A percentile compares a stretch with the other conserved stretches of the same genome.
Evolutionary conservation across 805 yeast genomes (phyloP).

Genomic region (Saccharomycopsis synnaedendra): DNA sequence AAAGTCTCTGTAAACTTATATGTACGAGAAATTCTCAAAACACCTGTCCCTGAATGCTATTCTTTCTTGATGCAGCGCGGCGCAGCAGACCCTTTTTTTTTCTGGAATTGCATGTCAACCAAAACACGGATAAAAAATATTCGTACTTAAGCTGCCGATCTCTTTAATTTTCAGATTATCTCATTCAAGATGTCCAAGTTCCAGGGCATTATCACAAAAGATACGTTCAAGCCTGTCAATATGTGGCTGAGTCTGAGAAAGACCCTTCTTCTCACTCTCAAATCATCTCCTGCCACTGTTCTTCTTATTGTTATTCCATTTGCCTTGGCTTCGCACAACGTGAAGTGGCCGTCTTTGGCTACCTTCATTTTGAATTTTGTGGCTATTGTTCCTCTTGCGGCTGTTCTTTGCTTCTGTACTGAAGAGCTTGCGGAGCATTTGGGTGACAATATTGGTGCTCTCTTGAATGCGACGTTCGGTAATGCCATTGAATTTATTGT

Average conservation of each 20-base stretch:
- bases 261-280: constrained; percentile 7
- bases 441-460: constrained; percentile 91
- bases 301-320: constrained; percentile 78
- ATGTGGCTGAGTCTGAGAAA: constrained; percentile 7
- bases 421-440: constrained; percentile 82
- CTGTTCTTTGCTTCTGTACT: constrained; percentile 82
- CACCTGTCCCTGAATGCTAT: too few relatives aligned
- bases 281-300: constrained; percentile 48
- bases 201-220: constrained; percentile 8
- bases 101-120: too few relatives aligned
- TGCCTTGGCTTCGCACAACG: constrained; percentile 63
- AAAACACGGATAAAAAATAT: too few relatives aligned
- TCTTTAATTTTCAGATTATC: too few relatives aligned
- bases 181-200: not conserved
- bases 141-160: too few relatives aligned
- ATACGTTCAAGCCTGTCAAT: constrained; percentile 12
- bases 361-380: constrained; percentile 70
- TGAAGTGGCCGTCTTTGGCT: constrained; percentile 40
- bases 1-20: too few relatives aligned
- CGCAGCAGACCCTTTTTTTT: too few relatives aligned
- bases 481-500: constrained; percentile 97
- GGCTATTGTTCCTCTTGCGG: constrained; percentile 92
- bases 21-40: too few relatives aligned
- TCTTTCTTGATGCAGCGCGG: not conserved
- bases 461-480: constrained; percentile 93